Evolutionary conservation across 2,329 filamentous ascomycete genomes (phyloP).

Genomic region (Beauveria pseudobassiana): DNA sequence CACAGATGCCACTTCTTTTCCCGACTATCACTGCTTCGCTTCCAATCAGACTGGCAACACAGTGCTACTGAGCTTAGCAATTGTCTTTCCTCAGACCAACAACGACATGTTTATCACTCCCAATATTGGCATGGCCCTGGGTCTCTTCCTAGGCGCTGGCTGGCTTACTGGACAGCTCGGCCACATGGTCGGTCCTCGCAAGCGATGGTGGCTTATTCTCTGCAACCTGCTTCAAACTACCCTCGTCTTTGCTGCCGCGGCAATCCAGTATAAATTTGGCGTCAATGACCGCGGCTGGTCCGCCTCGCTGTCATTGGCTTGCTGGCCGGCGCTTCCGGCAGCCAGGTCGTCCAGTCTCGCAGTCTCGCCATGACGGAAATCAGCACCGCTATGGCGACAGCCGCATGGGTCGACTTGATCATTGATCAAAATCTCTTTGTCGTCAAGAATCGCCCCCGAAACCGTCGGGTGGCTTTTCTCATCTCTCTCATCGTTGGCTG

Average conservation of each 20-base stretch:
- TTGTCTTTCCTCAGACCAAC: conserved; percentile 40
- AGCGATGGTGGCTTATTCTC: conserved; percentile 45
- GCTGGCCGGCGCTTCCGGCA: conserved; percentile 48
- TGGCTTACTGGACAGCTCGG: conserved; percentile 50
- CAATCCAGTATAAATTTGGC: conserved; percentile 37
- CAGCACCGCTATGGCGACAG: conserved; percentile 57
- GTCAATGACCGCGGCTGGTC: conserved; percentile 25
- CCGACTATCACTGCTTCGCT: conserved; percentile 54
- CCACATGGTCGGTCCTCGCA: conserved; percentile 42
- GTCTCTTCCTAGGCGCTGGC: conserved; percentile 47
- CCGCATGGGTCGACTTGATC: conserved; percentile 53
- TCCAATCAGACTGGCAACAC: conserved; percentile 62
- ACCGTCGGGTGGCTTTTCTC: conserved; percentile 43
- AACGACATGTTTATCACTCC: conserved; percentile 41
- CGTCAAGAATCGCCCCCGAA: conserved; percentile 40
- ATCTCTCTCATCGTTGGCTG: conserved; percentile 38
- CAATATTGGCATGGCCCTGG: conserved; percentile 49
- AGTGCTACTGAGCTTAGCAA: conserved; percentile 47
- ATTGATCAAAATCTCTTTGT: conserved; percentile 45
- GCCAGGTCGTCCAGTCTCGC: conserved; percentile 51
- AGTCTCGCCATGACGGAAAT: conserved; percentile 52
- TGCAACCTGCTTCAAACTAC: conserved; percentile 48
- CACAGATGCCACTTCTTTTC: conserved; percentile 50
- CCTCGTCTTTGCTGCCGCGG: conserved; percentile 46
- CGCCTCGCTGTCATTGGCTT: conserved; percentile 41